phyloP scores from a whole-genome alignment of 192 early-diverging fungal species.

The Coemansia sp. region DNA sequence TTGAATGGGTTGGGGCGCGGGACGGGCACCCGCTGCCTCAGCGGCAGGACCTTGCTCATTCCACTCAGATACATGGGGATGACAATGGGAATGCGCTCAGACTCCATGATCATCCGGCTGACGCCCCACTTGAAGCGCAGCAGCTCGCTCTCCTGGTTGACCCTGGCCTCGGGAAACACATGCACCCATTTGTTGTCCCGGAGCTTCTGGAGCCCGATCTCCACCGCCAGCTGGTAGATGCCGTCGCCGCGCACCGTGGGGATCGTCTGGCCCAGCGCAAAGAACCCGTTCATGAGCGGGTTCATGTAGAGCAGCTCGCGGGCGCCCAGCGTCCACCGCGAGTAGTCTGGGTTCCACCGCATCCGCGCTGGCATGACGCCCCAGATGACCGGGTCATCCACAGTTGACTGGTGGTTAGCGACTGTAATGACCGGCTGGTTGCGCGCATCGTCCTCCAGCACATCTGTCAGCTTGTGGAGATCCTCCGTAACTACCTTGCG shows the following conservation, averaged over 20 bases:
- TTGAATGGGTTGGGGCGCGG: slow-evolving; percentile 55
- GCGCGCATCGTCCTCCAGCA: slow-evolving; percentile 55
- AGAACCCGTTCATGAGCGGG: slow-evolving; percentile 58
- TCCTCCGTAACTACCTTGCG: slow-evolving; percentile 52
- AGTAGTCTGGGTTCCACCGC: slow-evolving; percentile 47
- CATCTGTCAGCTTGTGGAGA: slow-evolving; percentile 60
- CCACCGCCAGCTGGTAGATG: slow-evolving; percentile 81
- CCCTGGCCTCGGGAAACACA: slow-evolving; percentile 82
- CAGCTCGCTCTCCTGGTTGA: slow-evolving; percentile 57
- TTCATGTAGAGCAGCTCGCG: slow-evolving; percentile 81
- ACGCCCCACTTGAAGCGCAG: slow-evolving; percentile 83
- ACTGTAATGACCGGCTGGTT: slow-evolving; percentile 67
- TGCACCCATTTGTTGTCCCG: slow-evolving; percentile 79
- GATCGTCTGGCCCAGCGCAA: slow-evolving; percentile 77
- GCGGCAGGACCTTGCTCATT: slow-evolving; percentile 62
- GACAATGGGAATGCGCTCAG: slow-evolving; percentile 64
- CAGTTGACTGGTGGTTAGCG: slow-evolving; percentile 70
- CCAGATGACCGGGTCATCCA: slow-evolving; percentile 78
- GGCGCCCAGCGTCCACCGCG: slow-evolving; percentile 87
- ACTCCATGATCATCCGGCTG: slow-evolving; percentile 81
- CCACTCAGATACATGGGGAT: slow-evolving; percentile 72
- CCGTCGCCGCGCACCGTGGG: slow-evolving; percentile 82
- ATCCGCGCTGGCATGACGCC: slow-evolving; percentile 64
- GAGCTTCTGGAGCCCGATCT: slow-evolving; percentile 69
- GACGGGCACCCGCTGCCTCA: slow-evolving; percentile 41